These are phyloP conservation scores for Monosporascus cannonballus DNA, from an alignment of 2,329 filamentous ascomycete genomes.

Conservation along the genomic window DNA sequence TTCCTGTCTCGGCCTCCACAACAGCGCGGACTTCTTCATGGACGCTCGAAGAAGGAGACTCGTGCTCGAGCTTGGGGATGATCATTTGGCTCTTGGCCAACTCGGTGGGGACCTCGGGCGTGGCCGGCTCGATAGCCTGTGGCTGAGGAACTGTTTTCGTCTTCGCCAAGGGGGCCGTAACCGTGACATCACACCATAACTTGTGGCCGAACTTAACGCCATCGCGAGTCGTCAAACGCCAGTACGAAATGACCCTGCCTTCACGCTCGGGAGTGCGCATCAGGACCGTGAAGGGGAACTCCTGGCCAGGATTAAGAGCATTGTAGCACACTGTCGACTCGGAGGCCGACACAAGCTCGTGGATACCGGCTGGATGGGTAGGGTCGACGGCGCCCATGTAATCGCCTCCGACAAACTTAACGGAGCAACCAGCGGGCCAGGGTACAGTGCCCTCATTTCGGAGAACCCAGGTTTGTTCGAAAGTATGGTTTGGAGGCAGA, in stretches of 20 bases:
- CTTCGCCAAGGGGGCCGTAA: conserved; percentile 58
- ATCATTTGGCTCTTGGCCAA: conserved; percentile 68
- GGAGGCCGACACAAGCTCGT: conserved; percentile 69
- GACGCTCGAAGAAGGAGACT: conserved; percentile 78
- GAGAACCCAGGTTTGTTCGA: conserved; percentile 88
- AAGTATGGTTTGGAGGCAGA: conserved; percentile 63
- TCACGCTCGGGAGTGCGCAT: conserved; percentile 73
- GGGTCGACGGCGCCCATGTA: conserved; percentile 92
- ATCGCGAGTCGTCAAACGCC: conserved; percentile 79
- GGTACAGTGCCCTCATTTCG: conserved; percentile 71
- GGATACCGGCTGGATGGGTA: conserved; percentile 69
- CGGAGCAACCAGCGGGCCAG: conserved; percentile 86
- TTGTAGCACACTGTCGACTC: conserved; percentile 73
- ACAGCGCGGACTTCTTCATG: conserved; percentile 57
- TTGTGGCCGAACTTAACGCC: conserved; percentile 85
- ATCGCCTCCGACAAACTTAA: conserved; percentile 89
- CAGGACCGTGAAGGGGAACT: conserved; percentile 73
- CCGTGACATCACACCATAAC: conserved; percentile 88
- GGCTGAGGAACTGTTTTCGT: conserved; percentile 38
- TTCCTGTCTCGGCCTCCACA: conserved; percentile 41
- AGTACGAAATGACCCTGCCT: conserved; percentile 88
- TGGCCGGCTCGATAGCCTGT: conserved; percentile 14
- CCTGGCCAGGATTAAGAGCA: conserved; percentile 65
- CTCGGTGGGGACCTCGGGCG: conserved; percentile 6
- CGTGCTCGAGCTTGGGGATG: conserved; percentile 93